Percentiles rank a stretch among this genome's conserved stretches.
Conservation (phyloP, 2,329 filamentous ascomycete genomes). For the Botrytis aclada region DNA sequence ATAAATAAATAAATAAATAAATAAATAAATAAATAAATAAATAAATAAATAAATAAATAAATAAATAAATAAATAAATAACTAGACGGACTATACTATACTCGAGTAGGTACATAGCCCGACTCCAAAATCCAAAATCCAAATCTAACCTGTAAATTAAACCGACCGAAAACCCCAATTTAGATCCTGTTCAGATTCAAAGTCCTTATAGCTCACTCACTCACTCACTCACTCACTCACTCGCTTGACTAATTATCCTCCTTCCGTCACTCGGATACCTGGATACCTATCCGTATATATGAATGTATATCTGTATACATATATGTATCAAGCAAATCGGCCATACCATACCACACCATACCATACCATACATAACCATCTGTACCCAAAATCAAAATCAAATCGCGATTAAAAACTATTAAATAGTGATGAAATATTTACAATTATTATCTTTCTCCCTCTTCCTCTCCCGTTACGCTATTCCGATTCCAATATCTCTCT, state of each 20-base stretch:
- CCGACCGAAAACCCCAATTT: too few relatives aligned
- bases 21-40: too few relatives aligned
- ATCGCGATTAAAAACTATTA: conserved; percentile 2
- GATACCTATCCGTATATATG: neutral
- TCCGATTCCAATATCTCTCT: neutral
- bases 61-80: too few relatives aligned
- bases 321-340: neutral
- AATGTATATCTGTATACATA: neutral
- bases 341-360: too few relatives aligned
- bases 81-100: too few relatives aligned
- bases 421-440: neutral
- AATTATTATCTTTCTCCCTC: neutral
- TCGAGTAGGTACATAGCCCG: too few relatives aligned
- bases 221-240: neutral
- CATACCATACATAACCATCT: neutral
- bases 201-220: too few relatives aligned
- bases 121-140: too few relatives aligned
- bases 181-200: too few relatives aligned
- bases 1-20: too few relatives aligned
- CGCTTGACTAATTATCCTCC: neutral
- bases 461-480: neutral
- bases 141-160: neutral
- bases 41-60: too few relatives aligned
- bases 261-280: too few relatives aligned
- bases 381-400: neutral